phyloP scores from a whole-genome alignment of 2,329 filamentous ascomycete species.

The Chaetomiaceae sp. region DNA sequence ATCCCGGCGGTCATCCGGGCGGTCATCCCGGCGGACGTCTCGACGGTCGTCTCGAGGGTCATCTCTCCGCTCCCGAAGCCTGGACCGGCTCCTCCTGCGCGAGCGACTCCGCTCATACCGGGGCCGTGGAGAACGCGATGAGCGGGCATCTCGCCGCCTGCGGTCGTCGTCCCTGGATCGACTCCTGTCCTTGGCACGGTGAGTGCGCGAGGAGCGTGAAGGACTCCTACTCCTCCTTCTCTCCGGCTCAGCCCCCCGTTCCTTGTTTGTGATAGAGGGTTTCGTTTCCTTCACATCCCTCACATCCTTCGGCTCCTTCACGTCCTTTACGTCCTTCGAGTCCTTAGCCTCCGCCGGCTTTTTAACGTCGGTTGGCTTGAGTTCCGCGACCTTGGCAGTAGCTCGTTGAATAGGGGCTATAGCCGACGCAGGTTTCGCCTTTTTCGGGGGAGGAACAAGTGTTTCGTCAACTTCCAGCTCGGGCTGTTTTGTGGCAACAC shows the following conservation, averaged over 20 bases:
- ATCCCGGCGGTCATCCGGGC: constrained; percentile 13
- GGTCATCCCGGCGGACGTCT: no score
- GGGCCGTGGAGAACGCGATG: constrained; percentile 22
- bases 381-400: constrained; percentile 39
- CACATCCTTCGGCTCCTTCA: constrained; percentile 27
- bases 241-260: constrained; percentile 27
- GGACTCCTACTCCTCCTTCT: constrained; percentile 29
- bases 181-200: constrained; percentile 29
- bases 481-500: constrained; percentile 42
- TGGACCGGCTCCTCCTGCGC: constrained; percentile 26
- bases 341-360: constrained; percentile 16
- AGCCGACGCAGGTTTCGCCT: constrained; percentile 49
- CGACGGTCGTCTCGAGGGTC: constrained; percentile 26
- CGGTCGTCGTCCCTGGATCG: constrained; percentile 30
- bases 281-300: constrained; percentile 28
- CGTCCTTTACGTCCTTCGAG: neutral
- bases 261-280: constrained; percentile 14
- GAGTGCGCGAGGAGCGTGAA: constrained; percentile 24
- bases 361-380: constrained; percentile 28
- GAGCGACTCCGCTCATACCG: constrained; percentile 28
- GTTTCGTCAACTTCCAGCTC: constrained; percentile 54
- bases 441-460: constrained; percentile 51
- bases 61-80: constrained; percentile 27
- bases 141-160: constrained; percentile 25
- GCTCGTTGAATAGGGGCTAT: constrained; percentile 52